Conservation (phyloP, 2,329 filamentous ascomycete species). For the Ophidiomyces ophidiicola region DNA sequence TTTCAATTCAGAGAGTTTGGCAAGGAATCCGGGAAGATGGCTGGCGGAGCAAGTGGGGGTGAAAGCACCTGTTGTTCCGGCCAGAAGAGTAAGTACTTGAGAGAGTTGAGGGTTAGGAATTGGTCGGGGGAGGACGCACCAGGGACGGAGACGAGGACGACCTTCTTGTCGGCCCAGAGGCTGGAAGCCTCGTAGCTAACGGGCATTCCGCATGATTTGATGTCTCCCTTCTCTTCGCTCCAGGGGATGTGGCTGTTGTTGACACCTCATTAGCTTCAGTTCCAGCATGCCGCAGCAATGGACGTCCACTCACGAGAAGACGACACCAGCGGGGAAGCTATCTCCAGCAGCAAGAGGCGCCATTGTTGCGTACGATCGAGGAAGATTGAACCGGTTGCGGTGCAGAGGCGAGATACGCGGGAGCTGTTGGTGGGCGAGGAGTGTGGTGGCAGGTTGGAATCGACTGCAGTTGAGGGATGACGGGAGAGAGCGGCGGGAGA, state of each 20-base stretch:
- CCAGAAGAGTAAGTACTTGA: not conserved
- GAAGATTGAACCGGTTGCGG: not conserved
- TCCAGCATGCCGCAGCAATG: slow-evolving; percentile 2
- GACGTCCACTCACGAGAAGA: slow-evolving; percentile 51
- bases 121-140: slow-evolving; percentile 31
- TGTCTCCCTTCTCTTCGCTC: slow-evolving; percentile 52
- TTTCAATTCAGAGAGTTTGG: slow-evolving; percentile 57
- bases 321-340: slow-evolving; percentile 65
- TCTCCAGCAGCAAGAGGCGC: slow-evolving; percentile 67
- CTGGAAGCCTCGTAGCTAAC: slow-evolving; percentile 68
- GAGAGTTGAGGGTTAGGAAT: not conserved
- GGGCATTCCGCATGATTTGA: slow-evolving; percentile 67
- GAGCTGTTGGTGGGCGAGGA: not conserved
- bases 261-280: slow-evolving; percentile 4
- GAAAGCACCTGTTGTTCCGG: slow-evolving; percentile 52
- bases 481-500: slow-evolving; percentile 5
- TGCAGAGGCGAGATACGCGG: slow-evolving; percentile 5
- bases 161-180: slow-evolving; percentile 58
- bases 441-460: not conserved
- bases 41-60: slow-evolving; percentile 72
- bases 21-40: slow-evolving; percentile 71
- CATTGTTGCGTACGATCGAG: slow-evolving; percentile 33
- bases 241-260: slow-evolving; percentile 60
- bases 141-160: slow-evolving; percentile 56
- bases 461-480: slow-evolving; percentile 2